Conservation (phyloP, 1,284 basidiomycete species). For the Fomitopsis betulina region DNA sequence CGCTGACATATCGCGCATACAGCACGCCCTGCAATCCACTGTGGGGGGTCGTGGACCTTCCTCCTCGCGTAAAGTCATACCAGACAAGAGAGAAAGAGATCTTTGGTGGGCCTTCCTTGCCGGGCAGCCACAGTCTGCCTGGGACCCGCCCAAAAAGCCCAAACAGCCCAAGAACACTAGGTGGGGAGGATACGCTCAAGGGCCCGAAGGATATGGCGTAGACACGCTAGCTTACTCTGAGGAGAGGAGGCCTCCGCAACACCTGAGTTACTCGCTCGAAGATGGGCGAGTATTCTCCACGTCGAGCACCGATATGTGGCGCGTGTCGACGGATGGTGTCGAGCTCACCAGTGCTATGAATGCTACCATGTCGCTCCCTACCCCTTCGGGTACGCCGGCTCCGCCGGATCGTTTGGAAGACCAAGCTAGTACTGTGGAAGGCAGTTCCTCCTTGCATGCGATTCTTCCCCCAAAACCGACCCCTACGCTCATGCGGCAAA, state of each 20-base stretch:
- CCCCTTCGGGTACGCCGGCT: conserved; percentile 36
- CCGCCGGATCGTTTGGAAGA: conserved; percentile 16
- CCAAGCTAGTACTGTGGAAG: background rate
- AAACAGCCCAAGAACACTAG: conserved; percentile 24
- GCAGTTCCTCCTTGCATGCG: background rate
- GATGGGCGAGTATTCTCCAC: background rate
- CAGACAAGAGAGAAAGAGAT: conserved; percentile 66
- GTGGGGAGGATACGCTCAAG: conserved; percentile 8
- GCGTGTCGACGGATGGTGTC: conserved; percentile 24
- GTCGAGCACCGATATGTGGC: conserved; percentile 24
- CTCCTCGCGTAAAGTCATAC: conserved; percentile 38
- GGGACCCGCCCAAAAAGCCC: conserved; percentile 51
- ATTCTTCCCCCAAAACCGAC: conserved; percentile 47
- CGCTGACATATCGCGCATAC: background rate
- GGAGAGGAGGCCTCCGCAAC: conserved; percentile 11
- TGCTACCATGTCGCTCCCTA: conserved; percentile 34
- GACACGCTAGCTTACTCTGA: conserved; percentile 33
- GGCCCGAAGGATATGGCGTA: conserved; percentile 16
- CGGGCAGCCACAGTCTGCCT: conserved; percentile 61
- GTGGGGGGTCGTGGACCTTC: conserved; percentile 37
- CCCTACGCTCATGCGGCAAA: conserved; percentile 46
- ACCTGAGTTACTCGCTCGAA: conserved; percentile 15
- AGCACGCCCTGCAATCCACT: conserved; percentile 67
- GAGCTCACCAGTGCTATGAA: conserved; percentile 27
- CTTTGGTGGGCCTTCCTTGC: conserved; percentile 75